Base-by-base conservation (phyloP, 768 basidiomycete genomes). In the Collybia sordida region DNA sequence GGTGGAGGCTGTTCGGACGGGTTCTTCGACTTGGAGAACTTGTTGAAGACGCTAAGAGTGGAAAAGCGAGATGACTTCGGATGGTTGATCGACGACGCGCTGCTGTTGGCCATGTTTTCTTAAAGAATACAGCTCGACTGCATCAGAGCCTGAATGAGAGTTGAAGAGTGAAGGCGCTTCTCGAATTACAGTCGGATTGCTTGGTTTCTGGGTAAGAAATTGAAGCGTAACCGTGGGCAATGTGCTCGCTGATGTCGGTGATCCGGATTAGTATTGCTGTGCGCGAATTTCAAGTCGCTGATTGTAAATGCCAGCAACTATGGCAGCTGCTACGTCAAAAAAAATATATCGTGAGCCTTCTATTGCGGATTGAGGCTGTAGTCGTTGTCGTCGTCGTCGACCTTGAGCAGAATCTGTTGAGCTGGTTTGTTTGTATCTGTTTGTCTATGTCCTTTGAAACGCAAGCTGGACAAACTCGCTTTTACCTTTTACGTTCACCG, bases 1-100 rank as follows among this genome's bases (percentile, higher is more conserved):
- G 79, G 81, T 0, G 83, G 83, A 0, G 83, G 81, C 31, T 4
- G 31, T 6, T 31, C 31, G 11, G 31, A 31, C 31, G 31, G 9
- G 5, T 7, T 7, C 31, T 31, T 31, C 31, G 31, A 31, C 45
- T 62, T 64, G 1, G 50, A n/a, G 21, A 56, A 57, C 51, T 60
- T 65, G 15, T 59, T 62, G 60, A 71, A 69, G 15, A 63, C 60
- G 52, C 65, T 70, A 53, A 71, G 57, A 4, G 67, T 68, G 6
- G 66, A 66, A 39, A 69, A 68, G 6, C 69, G 64, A 17, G 68
- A 66, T 15, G 59, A 51, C 42, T 56, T 64, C 35, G 47, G 50
- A 38, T 34, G 36, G 38, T 54, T 35, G n/a, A 52, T 49, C 12
- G 62, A 59, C 35, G 60, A 59, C 49, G 63, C 58, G 56, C 55